Evolutionary conservation across 192 early-diverging fungal species (phyloP).

Genomic region (Pilobolus umbonatus): DNA sequence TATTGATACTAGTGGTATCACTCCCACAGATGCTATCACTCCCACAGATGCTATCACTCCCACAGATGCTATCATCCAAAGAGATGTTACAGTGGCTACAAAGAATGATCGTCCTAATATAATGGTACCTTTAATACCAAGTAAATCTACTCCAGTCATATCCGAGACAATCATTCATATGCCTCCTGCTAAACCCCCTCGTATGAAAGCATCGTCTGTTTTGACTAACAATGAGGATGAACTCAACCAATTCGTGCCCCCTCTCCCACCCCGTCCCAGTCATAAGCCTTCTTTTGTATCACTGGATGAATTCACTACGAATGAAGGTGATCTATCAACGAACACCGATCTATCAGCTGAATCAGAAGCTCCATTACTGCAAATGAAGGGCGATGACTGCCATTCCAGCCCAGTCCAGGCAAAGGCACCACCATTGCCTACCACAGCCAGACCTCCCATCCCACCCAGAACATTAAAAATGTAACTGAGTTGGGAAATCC

Average conservation of each 20-base stretch:
- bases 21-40: too few species aligned
- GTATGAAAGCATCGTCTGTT: not conserved
- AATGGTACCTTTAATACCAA: not conserved
- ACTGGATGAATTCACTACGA: not conserved
- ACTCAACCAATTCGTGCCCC: not conserved
- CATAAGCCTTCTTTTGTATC: not conserved
- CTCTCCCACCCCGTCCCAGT: not conserved
- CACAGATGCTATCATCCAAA: too few species aligned
- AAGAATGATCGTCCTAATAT: too few species aligned
- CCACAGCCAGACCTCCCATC: not conserved
- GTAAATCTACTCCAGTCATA: not conserved
- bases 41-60: too few species aligned
- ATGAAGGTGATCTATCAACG: not conserved
- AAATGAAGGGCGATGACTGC: too few species aligned
- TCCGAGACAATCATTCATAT: not conserved
- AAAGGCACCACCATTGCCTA: not conserved
- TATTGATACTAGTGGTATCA: too few species aligned
- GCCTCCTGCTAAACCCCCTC: not conserved
- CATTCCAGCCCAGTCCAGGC: not conserved
- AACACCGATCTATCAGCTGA: not conserved
- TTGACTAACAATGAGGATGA: not conserved
- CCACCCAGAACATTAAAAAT: too few species aligned
- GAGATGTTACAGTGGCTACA: too few species aligned
- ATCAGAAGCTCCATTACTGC: not conserved
- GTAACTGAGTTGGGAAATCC: too few species aligned